Conservation (phyloP, 2,329 filamentous ascomycete genomes). For the Colletotrichum navitas region DNA sequence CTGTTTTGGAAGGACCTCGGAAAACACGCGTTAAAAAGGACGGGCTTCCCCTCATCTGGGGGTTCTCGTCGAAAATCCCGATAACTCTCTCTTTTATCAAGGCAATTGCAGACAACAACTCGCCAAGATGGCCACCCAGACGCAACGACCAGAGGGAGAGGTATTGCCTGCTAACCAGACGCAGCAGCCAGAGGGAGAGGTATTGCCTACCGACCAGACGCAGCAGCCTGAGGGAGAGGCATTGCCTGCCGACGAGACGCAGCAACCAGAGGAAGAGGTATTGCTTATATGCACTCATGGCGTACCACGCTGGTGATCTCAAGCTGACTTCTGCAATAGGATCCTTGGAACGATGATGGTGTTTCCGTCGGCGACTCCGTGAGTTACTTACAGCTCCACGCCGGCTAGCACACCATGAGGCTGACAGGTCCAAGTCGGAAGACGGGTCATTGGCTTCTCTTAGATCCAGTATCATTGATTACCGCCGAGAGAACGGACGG, state of each 20-base stretch:
- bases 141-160: neutral
- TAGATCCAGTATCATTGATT: constrained; percentile 17
- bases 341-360: neutral
- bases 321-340: neutral
- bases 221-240: neutral
- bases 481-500: constrained; percentile 33
- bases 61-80: no score
- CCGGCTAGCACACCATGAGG: no score
- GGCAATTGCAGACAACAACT: neutral
- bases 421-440: neutral
- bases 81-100: neutral
- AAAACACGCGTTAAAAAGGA: neutral
- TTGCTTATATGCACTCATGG: no score
- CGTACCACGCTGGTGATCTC: neutral
- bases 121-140: neutral
- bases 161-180: neutral
- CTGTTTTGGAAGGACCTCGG: constrained; percentile 2
- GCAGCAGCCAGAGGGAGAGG: neutral
- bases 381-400: neutral
- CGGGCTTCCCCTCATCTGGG: neutral
- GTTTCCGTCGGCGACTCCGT: neutral
- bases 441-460: neutral
- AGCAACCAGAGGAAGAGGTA: neutral
- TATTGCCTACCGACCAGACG: neutral
- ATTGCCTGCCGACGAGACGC: neutral